These are phyloP conservation scores for Ophiocordyceps camponoti-saundersi DNA, from an alignment of 2,329 filamentous ascomycete species.

Conservation along the genomic window DNA sequence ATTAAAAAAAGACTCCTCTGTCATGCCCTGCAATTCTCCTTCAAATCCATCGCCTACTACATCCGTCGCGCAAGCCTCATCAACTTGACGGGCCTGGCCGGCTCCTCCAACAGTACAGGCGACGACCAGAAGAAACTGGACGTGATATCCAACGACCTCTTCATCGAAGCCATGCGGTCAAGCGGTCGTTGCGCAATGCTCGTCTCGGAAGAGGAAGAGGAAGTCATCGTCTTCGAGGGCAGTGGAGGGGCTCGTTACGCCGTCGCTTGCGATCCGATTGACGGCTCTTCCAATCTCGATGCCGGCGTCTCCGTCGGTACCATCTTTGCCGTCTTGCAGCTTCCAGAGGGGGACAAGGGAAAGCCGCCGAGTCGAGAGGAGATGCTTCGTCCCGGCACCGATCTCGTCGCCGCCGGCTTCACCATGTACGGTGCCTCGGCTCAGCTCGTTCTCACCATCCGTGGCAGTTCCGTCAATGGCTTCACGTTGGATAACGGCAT, in stretches of 20 bases:
- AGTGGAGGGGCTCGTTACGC: conserved; percentile 70
- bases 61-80: conserved; percentile 91
- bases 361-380: no score
- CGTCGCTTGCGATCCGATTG: conserved; percentile 93
- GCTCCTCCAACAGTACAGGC: conserved; percentile 85
- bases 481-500: conserved; percentile 95
- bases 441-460: conserved; percentile 95
- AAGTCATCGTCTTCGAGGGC: conserved; percentile 73
- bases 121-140: conserved; percentile 99
- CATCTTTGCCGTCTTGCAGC: conserved; percentile 89
- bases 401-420: conserved; percentile 90
- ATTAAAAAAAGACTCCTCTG: conserved; percentile 55
- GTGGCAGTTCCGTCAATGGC: conserved; percentile 78
- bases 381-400: conserved; percentile 76
- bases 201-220: conserved; percentile 96
- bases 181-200: conserved; percentile 80
- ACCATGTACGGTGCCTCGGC: conserved; percentile 99
- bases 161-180: conserved; percentile 86
- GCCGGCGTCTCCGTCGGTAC: conserved; percentile 95
- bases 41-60: conserved; percentile 99
- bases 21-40: conserved; percentile 96
- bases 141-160: conserved; percentile 96
- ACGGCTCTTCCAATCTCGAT: conserved; percentile 93
- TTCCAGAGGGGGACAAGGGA: conserved; percentile 67
- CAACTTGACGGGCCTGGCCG: conserved; percentile 87